Evolutionary conservation across 768 basidiomycete species (phyloP), one percentile per base, ranked within the genome.

Genomic region (Termitomyces sp.): DNA sequence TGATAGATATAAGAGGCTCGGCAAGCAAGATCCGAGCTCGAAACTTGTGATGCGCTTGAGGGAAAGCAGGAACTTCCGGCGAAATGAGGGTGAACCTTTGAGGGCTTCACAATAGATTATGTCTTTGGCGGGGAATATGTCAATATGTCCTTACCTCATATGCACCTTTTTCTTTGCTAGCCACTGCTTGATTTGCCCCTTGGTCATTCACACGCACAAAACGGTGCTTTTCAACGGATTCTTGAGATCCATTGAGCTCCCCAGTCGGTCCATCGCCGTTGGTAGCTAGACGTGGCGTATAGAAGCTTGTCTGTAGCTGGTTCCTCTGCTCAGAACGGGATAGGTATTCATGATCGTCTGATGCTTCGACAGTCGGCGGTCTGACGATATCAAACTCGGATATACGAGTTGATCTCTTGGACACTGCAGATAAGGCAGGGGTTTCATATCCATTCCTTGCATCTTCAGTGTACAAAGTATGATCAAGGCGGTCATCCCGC

Each of bases 301-400:
- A 33, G 54, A 45, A 20, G 12, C 1, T 16, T 20, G 16, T 55
- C 13, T 13, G 30, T 11, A 5, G 42, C 18, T 30, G 42, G 7
- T 22, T 9, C 12, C 6, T n/a, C 34, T 37, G 30, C 12, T 31
- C 37, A 13, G 11, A 30, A 27, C 9, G 15, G n/a, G 22, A 20
- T 18, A 20, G 20, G 18, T 50, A 16, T 12, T 6, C 24, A 12
- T 24, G 27, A 30, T 30, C 36, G 36, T 57, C 48, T 12, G 20
- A 37, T 49, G 54, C 41, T 59, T 57, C 53, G 9, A 48, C 54
- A 37, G 44, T 33, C 18, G 74, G 75, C 18, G 75, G 70, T 31
- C 69, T 68, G 20, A 78, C 68, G 27, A 78, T 69, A 31, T 76
- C 75, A 45, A 71, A 73, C 34, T 76, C 68, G 20, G 75, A 78